Evolutionary conservation across 1,284 basidiomycete genomes (phyloP).

Genomic region (Fistulina hepatica): DNA sequence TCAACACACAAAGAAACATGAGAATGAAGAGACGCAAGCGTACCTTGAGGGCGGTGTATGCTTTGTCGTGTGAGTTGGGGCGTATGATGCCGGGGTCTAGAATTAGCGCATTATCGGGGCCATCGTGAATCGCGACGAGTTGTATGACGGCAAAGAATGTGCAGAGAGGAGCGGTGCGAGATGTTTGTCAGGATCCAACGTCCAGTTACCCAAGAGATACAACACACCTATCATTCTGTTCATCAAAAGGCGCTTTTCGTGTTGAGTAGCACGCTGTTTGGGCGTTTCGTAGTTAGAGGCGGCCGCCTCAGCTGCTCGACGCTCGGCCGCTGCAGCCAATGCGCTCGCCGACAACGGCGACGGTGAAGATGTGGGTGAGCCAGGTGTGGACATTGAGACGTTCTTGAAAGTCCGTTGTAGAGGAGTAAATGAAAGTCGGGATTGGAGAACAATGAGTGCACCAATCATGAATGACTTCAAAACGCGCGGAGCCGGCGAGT

Average conservation of each 20-base stretch:
- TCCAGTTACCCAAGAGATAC: constrained; percentile 1
- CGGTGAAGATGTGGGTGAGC: too few species aligned
- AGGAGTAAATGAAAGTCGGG: neutral
- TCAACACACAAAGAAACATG: constrained; percentile 8
- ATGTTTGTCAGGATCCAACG: neutral
- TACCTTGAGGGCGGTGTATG: constrained; percentile 54
- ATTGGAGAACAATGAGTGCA: neutral
- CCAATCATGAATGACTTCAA: neutral
- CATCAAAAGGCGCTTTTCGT: constrained; percentile 57
- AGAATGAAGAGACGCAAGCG: constrained; percentile 10
- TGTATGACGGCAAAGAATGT: too few species aligned
- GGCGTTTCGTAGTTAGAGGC: constrained; percentile 22
- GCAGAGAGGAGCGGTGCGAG: too few species aligned
- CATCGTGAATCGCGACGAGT: too few species aligned
- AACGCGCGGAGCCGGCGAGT: neutral
- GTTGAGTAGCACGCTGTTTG: constrained; percentile 40
- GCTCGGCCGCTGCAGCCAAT: constrained; percentile 23
- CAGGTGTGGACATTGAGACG: too few species aligned
- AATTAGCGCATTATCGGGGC: neutral
- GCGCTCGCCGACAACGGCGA: neutral
- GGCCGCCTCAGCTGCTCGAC: constrained; percentile 31
- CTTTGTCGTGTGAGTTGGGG: constrained; percentile 52
- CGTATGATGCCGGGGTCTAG: constrained; percentile 60
- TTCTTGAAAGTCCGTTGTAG: too few species aligned
- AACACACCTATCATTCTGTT: constrained; percentile 60